phyloP scores from a whole-genome alignment of 1,284 basidiomycete species.

The Xerocomus nothofagi region DNA sequence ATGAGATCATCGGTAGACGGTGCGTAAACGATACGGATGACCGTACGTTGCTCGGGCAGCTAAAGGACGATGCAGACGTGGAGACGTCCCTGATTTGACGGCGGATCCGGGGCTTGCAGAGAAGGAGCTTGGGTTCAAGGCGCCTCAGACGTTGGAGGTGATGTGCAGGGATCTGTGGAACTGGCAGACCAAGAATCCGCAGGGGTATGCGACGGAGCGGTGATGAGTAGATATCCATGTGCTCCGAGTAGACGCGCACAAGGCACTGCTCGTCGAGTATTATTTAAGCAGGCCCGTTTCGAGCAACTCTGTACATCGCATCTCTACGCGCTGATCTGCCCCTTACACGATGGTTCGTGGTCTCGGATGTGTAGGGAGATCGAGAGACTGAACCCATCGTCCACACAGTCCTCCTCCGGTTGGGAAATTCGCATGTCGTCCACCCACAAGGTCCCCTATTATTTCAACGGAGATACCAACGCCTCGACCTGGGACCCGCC shows the following conservation, averaged over 20 bases:
- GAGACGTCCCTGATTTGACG: conserved; percentile 96
- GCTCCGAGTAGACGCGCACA: conserved; percentile 24
- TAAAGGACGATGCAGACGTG: conserved; percentile 57
- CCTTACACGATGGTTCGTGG: conserved; percentile 24
- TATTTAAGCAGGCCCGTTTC: conserved; percentile 21
- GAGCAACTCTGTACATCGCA: background rate
- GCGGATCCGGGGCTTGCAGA: conserved; percentile 92
- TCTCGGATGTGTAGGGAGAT: background rate
- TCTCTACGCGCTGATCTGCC: conserved; percentile 14
- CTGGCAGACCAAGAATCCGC: conserved; percentile 85
- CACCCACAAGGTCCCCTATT: conserved; percentile 84
- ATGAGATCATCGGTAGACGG: conserved; percentile 88
- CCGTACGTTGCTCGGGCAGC: background rate
- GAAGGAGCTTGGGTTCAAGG: conserved; percentile 93
- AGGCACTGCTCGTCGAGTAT: no score
- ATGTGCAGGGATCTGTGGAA: conserved; percentile 96
- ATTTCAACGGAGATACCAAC: conserved; percentile 74
- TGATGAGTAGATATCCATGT: conserved; percentile 14
- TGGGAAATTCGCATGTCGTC: conserved; percentile 88
- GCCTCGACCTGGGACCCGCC: conserved; percentile 88
- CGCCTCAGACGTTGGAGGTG: conserved; percentile 75
- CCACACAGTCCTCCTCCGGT: conserved; percentile 30
- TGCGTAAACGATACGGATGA: conserved; percentile 40
- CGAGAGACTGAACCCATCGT: conserved; percentile 9
- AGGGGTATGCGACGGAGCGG: conserved; percentile 54